Conservation (phyloP, 306 rosid genomes). For the Inga laurina region DNA sequence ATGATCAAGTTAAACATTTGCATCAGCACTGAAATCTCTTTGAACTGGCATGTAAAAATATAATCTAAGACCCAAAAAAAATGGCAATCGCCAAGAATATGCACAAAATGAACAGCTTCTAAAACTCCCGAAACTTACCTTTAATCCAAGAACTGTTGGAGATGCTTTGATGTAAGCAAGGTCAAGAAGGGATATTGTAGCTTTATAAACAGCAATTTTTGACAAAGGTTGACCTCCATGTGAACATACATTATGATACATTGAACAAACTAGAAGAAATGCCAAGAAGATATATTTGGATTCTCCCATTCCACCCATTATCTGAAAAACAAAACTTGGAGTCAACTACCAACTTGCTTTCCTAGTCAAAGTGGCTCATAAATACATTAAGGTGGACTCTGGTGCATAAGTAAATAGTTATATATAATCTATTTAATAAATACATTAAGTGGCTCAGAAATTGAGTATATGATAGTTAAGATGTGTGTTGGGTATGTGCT, state of each 20-base stretch:
- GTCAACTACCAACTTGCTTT: neutral
- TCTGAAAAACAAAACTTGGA: slow-evolving; percentile 8
- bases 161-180: slow-evolving; percentile 62
- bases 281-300: slow-evolving; percentile 41
- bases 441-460: neutral
- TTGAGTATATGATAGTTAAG: neutral
- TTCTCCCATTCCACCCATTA: slow-evolving; percentile 43
- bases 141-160: slow-evolving; percentile 59
- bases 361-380: neutral
- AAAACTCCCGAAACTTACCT: slow-evolving; percentile 45
- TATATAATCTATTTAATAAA: too few species aligned
- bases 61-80: neutral
- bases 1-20: slow-evolving; percentile 1
- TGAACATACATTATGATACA: slow-evolving; percentile 44
- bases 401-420: neutral
- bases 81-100: neutral
- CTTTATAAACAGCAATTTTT: slow-evolving; percentile 54
- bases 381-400: neutral
- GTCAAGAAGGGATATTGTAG: slow-evolving; percentile 53
- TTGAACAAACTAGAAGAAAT: slow-evolving; percentile 42
- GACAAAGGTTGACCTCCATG: slow-evolving; percentile 78
- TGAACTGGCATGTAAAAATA: neutral
- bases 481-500: neutral
- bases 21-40: slow-evolving; percentile 15
- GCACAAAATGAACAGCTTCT: slow-evolving; percentile 10